Evolutionary conservation across 768 basidiomycete genomes (phyloP).

Genomic region (Pleurotus eryngii): DNA sequence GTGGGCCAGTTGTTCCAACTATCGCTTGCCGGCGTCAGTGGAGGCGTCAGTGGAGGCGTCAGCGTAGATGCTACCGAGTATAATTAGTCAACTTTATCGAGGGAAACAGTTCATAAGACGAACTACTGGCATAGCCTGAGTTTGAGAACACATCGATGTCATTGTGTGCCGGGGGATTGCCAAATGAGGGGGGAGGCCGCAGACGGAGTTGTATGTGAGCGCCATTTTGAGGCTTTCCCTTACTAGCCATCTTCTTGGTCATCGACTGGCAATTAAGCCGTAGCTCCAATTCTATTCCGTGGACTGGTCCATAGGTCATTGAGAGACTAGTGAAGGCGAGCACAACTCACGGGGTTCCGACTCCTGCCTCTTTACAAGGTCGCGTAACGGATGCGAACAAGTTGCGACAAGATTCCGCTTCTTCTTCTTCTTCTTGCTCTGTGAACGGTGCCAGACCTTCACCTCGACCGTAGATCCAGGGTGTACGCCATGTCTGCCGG

Average conservation of each 20-base stretch:
- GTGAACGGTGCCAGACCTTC: constrained; percentile 53
- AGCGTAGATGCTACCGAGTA: constrained; percentile 8
- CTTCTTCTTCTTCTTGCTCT: constrained; percentile 66
- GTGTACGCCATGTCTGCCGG: constrained; percentile 36
- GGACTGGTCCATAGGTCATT: no score
- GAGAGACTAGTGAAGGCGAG: no score
- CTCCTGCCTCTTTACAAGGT: constrained; percentile 48
- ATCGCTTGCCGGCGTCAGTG: constrained; percentile 14
- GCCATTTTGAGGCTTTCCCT: constrained; percentile 41
- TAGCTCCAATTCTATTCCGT: constrained; percentile 36
- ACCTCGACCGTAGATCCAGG: constrained; percentile 44
- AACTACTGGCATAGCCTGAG: constrained; percentile 12
- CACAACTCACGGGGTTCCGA: constrained; percentile 38
- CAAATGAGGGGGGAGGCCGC: constrained; percentile 14
- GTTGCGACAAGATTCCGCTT: constrained; percentile 54
- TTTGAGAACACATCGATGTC: constrained; percentile 10
- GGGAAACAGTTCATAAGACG: background rate
- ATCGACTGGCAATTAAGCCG: constrained; percentile 39
- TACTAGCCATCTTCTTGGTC: constrained; percentile 28
- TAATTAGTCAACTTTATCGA: background rate
- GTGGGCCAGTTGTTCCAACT: constrained; percentile 7
- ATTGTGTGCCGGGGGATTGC: background rate
- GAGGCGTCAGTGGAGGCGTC: constrained; percentile 13
- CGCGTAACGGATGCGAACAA: constrained; percentile 47
- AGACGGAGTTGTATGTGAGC: constrained; percentile 18